phyloP scores from a whole-genome alignment of 2,329 filamentous ascomycete species.

The Fusarium neocosmosporiellum region DNA sequence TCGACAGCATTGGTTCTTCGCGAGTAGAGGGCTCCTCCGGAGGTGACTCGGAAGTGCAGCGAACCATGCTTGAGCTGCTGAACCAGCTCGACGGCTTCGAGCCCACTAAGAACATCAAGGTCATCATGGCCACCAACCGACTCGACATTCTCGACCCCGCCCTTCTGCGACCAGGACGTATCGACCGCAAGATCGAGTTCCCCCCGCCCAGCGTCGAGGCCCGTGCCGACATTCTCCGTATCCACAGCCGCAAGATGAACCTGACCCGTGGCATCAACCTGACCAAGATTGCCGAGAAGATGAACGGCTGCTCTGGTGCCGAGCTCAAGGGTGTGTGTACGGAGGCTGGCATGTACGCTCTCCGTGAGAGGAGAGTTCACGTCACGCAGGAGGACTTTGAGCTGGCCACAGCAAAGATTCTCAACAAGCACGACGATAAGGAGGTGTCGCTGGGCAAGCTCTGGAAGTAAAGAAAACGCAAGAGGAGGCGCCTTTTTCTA shows the following conservation, averaged over 20 bases:
- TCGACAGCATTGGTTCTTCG: constrained; percentile 97
- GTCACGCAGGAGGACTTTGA: constrained; percentile 99
- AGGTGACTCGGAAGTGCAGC: constrained; percentile 97
- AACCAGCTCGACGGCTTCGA: constrained; percentile 99
- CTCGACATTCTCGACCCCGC: constrained; percentile 97
- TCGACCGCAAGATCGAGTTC: constrained; percentile 99
- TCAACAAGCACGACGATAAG: constrained; percentile 99
- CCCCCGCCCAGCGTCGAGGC: constrained; percentile 96
- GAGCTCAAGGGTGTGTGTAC: constrained; percentile 99
- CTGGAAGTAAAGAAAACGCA: constrained; percentile 59
- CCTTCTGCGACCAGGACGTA: constrained; percentile 92
- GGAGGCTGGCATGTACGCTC: constrained; percentile 97
- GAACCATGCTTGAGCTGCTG: constrained; percentile 97
- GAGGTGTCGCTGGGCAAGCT: constrained; percentile 90
- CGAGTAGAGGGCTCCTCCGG: constrained; percentile 95
- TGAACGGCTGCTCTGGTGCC: constrained; percentile 98
- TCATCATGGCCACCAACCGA: constrained; percentile 99
- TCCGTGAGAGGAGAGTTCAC: constrained; percentile 94
- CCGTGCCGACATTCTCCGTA: constrained; percentile 95
- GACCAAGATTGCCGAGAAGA: constrained; percentile 99
- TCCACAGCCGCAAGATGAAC: constrained; percentile 99
- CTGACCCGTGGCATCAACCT: constrained; percentile 96
- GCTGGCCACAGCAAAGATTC: constrained; percentile 96
- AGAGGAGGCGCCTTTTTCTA: constrained; percentile 27
- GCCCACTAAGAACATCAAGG: constrained; percentile 99